Conservation (phyloP, 306 rosid species). For the Quercus dentata region DNA sequence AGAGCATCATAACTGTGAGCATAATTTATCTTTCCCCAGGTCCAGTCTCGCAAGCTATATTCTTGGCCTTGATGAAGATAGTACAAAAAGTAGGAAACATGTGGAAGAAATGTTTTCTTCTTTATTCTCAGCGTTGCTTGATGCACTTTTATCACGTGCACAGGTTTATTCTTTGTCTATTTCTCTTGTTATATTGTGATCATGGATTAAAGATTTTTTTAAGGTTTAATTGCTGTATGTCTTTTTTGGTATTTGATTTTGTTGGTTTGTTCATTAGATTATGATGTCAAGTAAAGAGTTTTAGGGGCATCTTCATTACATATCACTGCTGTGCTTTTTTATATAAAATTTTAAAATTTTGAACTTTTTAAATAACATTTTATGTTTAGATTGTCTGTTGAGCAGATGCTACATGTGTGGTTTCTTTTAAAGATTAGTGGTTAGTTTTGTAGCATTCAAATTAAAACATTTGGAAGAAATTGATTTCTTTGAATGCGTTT, state of each 20-base stretch:
- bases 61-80: constrained; percentile 74
- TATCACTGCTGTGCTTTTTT: background rate
- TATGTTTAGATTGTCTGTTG: background rate
- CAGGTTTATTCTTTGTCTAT: constrained; percentile 67
- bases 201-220: background rate
- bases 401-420: background rate
- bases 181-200: constrained; percentile 2
- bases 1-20: constrained; percentile 5
- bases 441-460: background rate
- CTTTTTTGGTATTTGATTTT: background rate
- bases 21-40: constrained; percentile 50
- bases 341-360: background rate
- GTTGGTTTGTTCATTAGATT: background rate
- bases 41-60: constrained; percentile 79
- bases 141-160: constrained; percentile 75
- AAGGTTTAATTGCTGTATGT: background rate
- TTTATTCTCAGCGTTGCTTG: constrained; percentile 77
- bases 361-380: background rate
- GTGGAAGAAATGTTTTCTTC: constrained; percentile 69
- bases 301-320: background rate
- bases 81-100: constrained; percentile 47
- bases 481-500: background rate
- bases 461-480: background rate
- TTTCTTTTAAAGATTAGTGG: background rate
- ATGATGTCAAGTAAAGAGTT: background rate